Base-by-base conservation (phyloP, 441 rosid species). In the Populus trichocarpa region DNA sequence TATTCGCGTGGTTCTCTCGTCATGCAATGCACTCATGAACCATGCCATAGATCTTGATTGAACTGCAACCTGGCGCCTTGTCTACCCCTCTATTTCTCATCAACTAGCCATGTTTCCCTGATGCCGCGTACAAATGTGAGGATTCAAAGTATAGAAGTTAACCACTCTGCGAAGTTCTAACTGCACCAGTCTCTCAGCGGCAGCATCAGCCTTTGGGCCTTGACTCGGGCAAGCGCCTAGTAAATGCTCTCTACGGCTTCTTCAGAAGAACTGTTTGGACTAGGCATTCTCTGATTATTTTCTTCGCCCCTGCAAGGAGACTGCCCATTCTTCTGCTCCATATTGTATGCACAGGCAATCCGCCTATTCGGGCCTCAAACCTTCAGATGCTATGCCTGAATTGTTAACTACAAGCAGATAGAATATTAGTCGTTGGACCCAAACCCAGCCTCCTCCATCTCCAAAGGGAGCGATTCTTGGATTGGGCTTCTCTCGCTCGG, bases 1-100 rank as follows among this genome's bases (percentile, higher is more conserved):
- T 83, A 81, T 66, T 80, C 80, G 78, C 87, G 88, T 18, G 80
- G 80, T 74, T 85, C 81, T 75, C 89, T 88, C 72, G 18, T 4
- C 90, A 90, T 25, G 90, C 90, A 23, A 88, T 81, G 80, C 86
- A 88, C 70, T 89, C 95, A 70, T 83, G 86, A 78, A 75, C 74
- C 63, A 72, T 78, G 16, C 92, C 92, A 38, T 86, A 71, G 76
- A 88, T 81, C 83, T 88, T 84, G 38, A 88, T 53, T 22, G 89
- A 88, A 76, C 95, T 89, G 84, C 93, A 88, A 70, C 95, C 93
- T 6, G 95, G 93, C 25, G 77, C 79, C 86, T 88, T 89, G 59
- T 30, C 32, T 30, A 30, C 32, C 32, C 32, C 32, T 83, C 83
- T 83, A 65, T 78, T 86, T 88, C 85, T 92, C 95, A 90, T 89